phyloP scores from a whole-genome alignment of 805 yeast genomes.

The Myxozyma monticola region DNA sequence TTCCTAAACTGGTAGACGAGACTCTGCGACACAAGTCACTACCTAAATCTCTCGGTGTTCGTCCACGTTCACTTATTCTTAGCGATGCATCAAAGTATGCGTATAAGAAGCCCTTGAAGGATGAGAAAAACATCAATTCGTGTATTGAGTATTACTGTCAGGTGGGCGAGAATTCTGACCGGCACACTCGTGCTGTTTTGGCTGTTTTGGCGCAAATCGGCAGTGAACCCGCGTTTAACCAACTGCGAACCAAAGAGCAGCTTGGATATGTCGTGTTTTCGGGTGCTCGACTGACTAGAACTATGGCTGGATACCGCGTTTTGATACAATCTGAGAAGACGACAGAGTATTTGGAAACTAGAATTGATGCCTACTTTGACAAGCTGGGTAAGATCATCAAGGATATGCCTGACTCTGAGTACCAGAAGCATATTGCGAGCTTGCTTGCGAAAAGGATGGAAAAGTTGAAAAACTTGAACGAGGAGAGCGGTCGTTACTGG shows the following conservation, averaged over 20 bases:
- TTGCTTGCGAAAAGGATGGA: slow-evolving; percentile 64
- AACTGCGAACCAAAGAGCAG: slow-evolving; percentile 90
- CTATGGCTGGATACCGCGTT: slow-evolving; percentile 70
- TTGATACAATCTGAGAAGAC: slow-evolving; percentile 82
- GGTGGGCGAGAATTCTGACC: slow-evolving; percentile 53
- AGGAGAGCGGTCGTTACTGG: slow-evolving; percentile 70
- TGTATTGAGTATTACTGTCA: slow-evolving; percentile 79
- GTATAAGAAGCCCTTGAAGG: slow-evolving; percentile 55
- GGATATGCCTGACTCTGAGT: slow-evolving; percentile 62
- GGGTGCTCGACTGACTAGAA: slow-evolving; percentile 65
- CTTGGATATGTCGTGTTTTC: slow-evolving; percentile 92
- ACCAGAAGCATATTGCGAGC: slow-evolving; percentile 66
- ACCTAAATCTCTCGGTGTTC: slow-evolving; percentile 47
- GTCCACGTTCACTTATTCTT: slow-evolving; percentile 43
- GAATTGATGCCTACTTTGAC: slow-evolving; percentile 69
- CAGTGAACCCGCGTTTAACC: slow-evolving; percentile 86
- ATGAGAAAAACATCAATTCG: slow-evolving; percentile 73
- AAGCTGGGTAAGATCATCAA: slow-evolving; percentile 48
- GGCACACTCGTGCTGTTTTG: slow-evolving; percentile 49
- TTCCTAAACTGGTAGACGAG: slow-evolving; percentile 47
- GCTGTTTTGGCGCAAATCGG: slow-evolving; percentile 71
- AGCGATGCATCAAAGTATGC: slow-evolving; percentile 38
- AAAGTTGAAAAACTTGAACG: slow-evolving; percentile 72
- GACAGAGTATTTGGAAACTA: slow-evolving; percentile 67
- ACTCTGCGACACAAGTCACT: slow-evolving; percentile 45